phyloP scores from a whole-genome alignment of 2,329 filamentous ascomycete species.

The Anthostomella pinea region DNA sequence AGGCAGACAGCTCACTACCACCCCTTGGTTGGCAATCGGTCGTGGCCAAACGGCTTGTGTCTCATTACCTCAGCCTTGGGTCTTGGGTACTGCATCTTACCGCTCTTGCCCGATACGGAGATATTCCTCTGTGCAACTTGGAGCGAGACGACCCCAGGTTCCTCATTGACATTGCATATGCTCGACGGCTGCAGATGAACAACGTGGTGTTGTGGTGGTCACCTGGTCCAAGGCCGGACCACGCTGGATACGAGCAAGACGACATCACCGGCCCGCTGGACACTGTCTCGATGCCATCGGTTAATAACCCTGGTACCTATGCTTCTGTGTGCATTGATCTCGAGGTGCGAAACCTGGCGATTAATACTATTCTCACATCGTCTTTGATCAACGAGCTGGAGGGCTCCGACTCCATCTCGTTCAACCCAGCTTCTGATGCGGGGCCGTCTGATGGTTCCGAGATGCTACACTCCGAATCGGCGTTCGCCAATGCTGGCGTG shows the following conservation, averaged over 20 bases:
- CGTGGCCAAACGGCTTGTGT: constrained; percentile 79
- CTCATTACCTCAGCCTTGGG: constrained; percentile 88
- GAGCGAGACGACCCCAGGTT: constrained; percentile 93
- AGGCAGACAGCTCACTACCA: constrained; percentile 80
- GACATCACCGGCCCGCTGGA: constrained; percentile 82
- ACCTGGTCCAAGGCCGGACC: constrained; percentile 78
- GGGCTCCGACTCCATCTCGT: constrained; percentile 79
- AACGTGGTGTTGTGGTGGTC: constrained; percentile 99
- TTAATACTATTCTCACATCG: constrained; percentile 96
- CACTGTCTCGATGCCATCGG: constrained; percentile 82
- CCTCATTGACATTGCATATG: constrained; percentile 94
- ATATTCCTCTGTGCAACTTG: constrained; percentile 91
- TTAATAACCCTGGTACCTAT: constrained; percentile 92
- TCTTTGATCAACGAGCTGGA: constrained; percentile 96
- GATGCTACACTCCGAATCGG: constrained; percentile 78
- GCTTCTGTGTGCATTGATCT: constrained; percentile 95
- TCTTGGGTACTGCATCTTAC: constrained; percentile 89
- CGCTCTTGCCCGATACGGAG: constrained; percentile 84
- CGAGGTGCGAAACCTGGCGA: constrained; percentile 88
- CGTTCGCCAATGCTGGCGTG: constrained; percentile 89
- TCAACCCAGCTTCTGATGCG: constrained; percentile 72
- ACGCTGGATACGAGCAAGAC: constrained; percentile 93
- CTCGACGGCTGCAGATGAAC: constrained; percentile 81
- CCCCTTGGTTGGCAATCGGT: constrained; percentile 93
- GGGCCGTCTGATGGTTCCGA: constrained; percentile 60